Evolutionary conservation across 495 filamentous ascomycete species (phyloP), one percentile per base, ranked within the genome.

Genomic region (Aspergillus carlsbadensis): DNA sequence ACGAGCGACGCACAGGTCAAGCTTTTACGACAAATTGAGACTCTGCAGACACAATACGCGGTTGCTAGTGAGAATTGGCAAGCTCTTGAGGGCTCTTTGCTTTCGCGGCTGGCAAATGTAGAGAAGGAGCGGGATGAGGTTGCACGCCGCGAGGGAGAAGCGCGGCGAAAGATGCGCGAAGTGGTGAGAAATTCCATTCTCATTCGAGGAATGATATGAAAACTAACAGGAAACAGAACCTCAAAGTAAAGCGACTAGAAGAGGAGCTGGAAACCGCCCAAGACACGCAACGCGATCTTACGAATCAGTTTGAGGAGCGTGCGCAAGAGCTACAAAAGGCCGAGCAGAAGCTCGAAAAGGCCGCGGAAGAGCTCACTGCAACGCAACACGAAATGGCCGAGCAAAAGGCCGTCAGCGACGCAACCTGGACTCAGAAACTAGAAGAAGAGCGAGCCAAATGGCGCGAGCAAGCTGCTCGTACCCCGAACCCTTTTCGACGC

Each of bases 31-130:
- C 95, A 98, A 71, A 85, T 98, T 26, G 95, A 99, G 77, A 97
- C 90, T 2, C 73, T 99, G 46, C 95, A 98, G 72, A 93, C 88
- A 5, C 95, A 99, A 70, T 96, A 99, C 70, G 87, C 91, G 0
- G 84, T 91, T 47, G 94, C 95, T 2, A 93, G 89, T 57, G 92
- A 96, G 62, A 99, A 98, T 67, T 99, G 95, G 95, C 92, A 97
- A 57, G 89, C 91, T 0, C 89, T 98, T 43, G 93, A 99, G 61
- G 82, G 88, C 11, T 92, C 89, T 0, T 72, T 98, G 42, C 78
- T 90, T 34, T 80, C 87, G 18, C 80, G 91, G 42, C 78, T 95
- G 24, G 78, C 84, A 1, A 85, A 75, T 51, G 75, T 96, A 10
- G 94, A 99, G 66, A 91, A 86, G 65, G 95, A 99, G 64, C 77